Percentiles rank a stretch among this genome's conserved stretches.
Evolutionary conservation across 345 rosid species (phyloP).

Genomic region (Brassica juncea): DNA sequence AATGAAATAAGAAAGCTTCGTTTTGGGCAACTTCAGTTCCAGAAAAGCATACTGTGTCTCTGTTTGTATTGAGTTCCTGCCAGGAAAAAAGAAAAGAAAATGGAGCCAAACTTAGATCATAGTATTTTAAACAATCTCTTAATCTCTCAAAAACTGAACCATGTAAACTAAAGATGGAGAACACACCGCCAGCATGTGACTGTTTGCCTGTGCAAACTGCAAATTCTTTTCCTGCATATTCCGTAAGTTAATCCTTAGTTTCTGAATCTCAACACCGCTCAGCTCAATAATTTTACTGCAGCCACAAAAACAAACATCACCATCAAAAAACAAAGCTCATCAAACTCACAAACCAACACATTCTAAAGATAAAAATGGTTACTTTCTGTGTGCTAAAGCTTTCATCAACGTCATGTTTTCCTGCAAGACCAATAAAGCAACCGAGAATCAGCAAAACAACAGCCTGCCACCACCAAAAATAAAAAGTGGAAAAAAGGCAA

Average conservation of each 20-base stretch:
- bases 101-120: not conserved
- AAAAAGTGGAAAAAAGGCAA: constrained; percentile 4
- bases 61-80: constrained; percentile 73
- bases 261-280: constrained; percentile 61
- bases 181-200: constrained; percentile 63
- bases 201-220: constrained; percentile 66
- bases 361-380: constrained; percentile 27
- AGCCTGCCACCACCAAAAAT: not conserved
- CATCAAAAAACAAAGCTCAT: not conserved
- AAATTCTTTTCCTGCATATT: constrained; percentile 66
- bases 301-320: constrained; percentile 1
- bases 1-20: constrained; percentile 1
- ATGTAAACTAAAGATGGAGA: constrained; percentile 12
- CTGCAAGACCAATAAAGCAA: constrained; percentile 34
- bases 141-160: constrained; percentile 26
- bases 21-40: constrained; percentile 19
- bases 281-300: constrained; percentile 61
- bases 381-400: constrained; percentile 60
- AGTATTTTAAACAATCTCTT: not conserved
- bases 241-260: constrained; percentile 56
- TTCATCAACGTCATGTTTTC: constrained; percentile 59
- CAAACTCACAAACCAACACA: constrained; percentile 25
- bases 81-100: constrained; percentile 27
- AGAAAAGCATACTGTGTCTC: constrained; percentile 57
- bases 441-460: not conserved